phyloP scores from a whole-genome alignment of 208 protist species.

The Acanthamoeba lenticulata region DNA sequence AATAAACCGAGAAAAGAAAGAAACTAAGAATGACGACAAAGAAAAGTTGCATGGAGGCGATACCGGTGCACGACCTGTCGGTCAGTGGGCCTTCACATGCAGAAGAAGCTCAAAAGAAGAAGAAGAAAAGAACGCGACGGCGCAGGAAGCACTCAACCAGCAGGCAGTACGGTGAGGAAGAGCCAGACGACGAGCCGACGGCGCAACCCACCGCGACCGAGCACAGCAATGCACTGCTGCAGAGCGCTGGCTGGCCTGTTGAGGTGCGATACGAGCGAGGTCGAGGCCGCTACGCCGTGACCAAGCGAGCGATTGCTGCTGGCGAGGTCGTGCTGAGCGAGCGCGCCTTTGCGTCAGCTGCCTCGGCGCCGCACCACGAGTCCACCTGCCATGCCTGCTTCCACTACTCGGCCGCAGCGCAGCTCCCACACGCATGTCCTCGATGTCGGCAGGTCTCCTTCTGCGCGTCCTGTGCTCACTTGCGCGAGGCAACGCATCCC shows the following conservation, averaged over 20 bases:
- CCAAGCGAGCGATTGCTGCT: background rate
- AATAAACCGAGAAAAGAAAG: too few relatives aligned
- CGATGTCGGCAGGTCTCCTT: slow-evolving; percentile 32
- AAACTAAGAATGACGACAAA: too few relatives aligned
- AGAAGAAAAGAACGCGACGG: background rate
- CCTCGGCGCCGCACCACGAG: background rate
- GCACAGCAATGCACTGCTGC: background rate
- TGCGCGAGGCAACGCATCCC: background rate
- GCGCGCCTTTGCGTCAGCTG: background rate
- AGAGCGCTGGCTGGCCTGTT: background rate
- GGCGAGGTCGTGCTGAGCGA: slow-evolving; percentile 33
- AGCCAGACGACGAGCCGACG: background rate
- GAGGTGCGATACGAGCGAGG: background rate
- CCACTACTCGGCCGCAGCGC: background rate
- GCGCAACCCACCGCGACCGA: background rate
- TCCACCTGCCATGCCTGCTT: slow-evolving; percentile 13
- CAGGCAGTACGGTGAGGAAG: background rate
- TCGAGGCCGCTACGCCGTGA: background rate
- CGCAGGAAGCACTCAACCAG: background rate
- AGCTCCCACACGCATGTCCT: background rate
- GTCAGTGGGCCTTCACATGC: too few relatives aligned
- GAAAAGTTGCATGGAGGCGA: too few relatives aligned
- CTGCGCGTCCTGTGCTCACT: background rate
- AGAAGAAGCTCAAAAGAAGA: background rate
- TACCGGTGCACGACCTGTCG: too few relatives aligned